phyloP scores from a whole-genome alignment of 2,329 filamentous ascomycete species.

The Pseudogymnoascus sp. region DNA sequence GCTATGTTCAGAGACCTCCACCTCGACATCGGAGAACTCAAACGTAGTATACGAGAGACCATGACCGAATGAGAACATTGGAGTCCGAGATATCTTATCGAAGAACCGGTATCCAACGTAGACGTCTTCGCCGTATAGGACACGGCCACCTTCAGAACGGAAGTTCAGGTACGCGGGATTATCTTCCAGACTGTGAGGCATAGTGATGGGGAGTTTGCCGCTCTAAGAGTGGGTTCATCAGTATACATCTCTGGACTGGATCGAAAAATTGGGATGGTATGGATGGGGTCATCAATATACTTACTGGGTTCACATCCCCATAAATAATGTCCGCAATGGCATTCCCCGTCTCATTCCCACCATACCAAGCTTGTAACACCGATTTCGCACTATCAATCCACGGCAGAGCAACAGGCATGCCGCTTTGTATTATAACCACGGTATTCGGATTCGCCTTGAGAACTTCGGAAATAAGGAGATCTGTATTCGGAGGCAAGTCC shows the following conservation, averaged over 20 bases:
- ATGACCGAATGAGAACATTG: slow-evolving; percentile 53
- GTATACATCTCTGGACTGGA: too few species aligned
- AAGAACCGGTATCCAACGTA: slow-evolving; percentile 70
- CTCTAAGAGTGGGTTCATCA: too few species aligned
- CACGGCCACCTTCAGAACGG: slow-evolving; percentile 59
- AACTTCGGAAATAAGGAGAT: too few species aligned
- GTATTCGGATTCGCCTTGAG: too few species aligned
- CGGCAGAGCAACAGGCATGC: too few species aligned
- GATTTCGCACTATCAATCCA: too few species aligned
- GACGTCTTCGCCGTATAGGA: slow-evolving; percentile 71
- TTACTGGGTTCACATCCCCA: too few species aligned
- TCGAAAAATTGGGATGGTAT: too few species aligned
- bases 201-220: too few species aligned
- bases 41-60: slow-evolving; percentile 74
- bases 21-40: slow-evolving; percentile 42
- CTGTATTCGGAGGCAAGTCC: too few species aligned
- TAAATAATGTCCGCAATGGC: slow-evolving; percentile 40
- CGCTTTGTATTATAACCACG: too few species aligned
- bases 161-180: slow-evolving; percentile 74
- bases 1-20: slow-evolving; percentile 23
- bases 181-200: slow-evolving; percentile 43
- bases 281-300: too few species aligned
- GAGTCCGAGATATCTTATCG: background rate
- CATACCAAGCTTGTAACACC: slow-evolving; percentile 69
- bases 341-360: slow-evolving; percentile 80